Base-by-base conservation (phyloP, 805 yeast genomes). In the Candida cerambycidarum region DNA sequence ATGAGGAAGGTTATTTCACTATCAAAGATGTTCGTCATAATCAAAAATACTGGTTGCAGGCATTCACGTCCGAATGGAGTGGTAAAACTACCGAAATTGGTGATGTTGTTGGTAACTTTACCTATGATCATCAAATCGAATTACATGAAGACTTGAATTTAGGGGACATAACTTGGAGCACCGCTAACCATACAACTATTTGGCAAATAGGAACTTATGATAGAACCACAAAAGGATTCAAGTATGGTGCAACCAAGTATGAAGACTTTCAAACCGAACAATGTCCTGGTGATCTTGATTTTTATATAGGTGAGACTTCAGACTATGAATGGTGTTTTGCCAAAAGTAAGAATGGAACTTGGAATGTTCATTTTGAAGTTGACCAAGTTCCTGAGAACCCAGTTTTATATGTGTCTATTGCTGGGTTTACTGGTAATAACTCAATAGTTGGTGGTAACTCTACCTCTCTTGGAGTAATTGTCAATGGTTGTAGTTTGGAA, bases 191-290 rank as follows among this genome's bases (percentile, higher is more conserved):
- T 25, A 41, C 43, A 10, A 41, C 40, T 15, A 25, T 41, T 36
- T 45, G 45, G 45, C 48, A 45, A 42, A 45, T 45, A n/a, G 48
- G 48, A 8, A 32, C 45, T n/a, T 45, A 38, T 25, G 48, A 45
- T 15, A 37, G 48, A 38, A 45, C 48, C 10, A 41, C 48, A 7
- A 45, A 39, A 42, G 48, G 48, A 2, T 45, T 45, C 29, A 28
- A 27, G 18, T 24, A 41, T 32, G 48, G 43, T 11, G 45, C 33
- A 5, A 15, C 29, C 13, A 24, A 16, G 12, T 45, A 45, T 19
- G 40, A 38, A 45, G 42, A 45, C 23, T 38, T 41, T 31, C 45
- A 45, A 33, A 25, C 43, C 5, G 48, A 45, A 14, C 14, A 17
- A 16, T 41, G 45, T 15, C 48, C 48, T 24, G 48, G 39, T 3